These are phyloP conservation scores for Saccharomycopsis crataegensis DNA, from an alignment of 1,139 yeast species.

Conservation along the genomic window DNA sequence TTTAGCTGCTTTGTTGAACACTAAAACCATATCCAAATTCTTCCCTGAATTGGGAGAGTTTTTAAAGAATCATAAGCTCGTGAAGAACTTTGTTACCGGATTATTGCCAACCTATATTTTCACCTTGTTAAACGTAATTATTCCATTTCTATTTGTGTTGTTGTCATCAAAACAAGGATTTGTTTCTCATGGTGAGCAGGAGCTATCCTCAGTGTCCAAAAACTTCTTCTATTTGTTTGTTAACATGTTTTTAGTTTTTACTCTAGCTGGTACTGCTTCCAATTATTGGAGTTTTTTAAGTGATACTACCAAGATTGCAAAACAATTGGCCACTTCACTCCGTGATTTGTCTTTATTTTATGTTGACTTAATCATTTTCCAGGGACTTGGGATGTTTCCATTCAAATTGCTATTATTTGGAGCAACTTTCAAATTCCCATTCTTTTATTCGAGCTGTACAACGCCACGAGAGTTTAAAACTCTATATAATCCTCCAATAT, in stretches of 20 bases:
- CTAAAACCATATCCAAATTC: conserved; percentile 57
- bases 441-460: conserved; percentile 33
- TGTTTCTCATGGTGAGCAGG: conserved; percentile 75
- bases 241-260: conserved; percentile 76
- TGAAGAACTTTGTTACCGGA: conserved; percentile 65
- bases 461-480: conserved; percentile 53
- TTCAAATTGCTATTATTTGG: conserved; percentile 56
- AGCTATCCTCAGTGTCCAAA: conserved; percentile 68
- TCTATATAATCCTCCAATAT: conserved; percentile 54
- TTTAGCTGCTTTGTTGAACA: conserved; percentile 63
- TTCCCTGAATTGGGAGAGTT: conserved; percentile 70
- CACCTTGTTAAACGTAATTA: conserved; percentile 60
- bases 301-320: conserved; percentile 75
- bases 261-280: conserved; percentile 69
- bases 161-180: conserved; percentile 67
- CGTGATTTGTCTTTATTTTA: conserved; percentile 68
- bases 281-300: conserved; percentile 60
- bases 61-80: conserved; percentile 48
- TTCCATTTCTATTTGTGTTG: conserved; percentile 72
- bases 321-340: conserved; percentile 65
- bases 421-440: conserved; percentile 36
- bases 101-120: conserved; percentile 70
- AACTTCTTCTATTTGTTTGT: conserved; percentile 81
- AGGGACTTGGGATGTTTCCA: conserved; percentile 82
- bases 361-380: conserved; percentile 73